These are phyloP conservation scores for Kodamaea laetipori DNA, from an alignment of 805 yeast genomes.

Conservation along the genomic window DNA sequence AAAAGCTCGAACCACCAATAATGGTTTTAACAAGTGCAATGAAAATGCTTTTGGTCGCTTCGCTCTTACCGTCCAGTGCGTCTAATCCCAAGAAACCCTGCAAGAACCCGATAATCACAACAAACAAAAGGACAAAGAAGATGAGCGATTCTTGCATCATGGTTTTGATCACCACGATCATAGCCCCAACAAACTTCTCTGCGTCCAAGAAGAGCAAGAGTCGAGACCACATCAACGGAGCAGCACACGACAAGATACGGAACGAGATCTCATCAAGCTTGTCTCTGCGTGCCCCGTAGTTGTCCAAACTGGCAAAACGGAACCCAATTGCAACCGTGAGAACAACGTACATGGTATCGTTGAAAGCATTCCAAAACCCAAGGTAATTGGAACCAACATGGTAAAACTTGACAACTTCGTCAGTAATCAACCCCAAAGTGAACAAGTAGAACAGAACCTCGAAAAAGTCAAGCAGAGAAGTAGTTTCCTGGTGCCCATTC, in stretches of 20 bases:
- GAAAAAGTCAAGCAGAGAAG: constrained; percentile 36
- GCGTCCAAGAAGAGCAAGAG: constrained; percentile 76
- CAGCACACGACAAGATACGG: constrained; percentile 72
- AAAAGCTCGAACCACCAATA: constrained; percentile 73
- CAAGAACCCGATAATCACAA: constrained; percentile 76
- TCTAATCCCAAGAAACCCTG: constrained; percentile 89
- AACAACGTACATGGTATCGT: constrained; percentile 65
- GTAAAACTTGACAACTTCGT: constrained; percentile 69
- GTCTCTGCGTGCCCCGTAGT: constrained; percentile 22
- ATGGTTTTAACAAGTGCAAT: constrained; percentile 69
- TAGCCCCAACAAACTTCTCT: constrained; percentile 79
- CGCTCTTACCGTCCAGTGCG: constrained; percentile 81
- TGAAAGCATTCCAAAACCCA: constrained; percentile 79
- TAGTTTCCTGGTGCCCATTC: constrained; percentile 52
- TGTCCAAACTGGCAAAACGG: constrained; percentile 47
- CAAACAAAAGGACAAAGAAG: constrained; percentile 70
- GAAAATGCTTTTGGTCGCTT: constrained; percentile 66
- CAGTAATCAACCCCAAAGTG: constrained; percentile 65
- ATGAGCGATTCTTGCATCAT: constrained; percentile 88
- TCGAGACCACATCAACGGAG: constrained; percentile 87
- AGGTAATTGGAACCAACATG: constrained; percentile 74
- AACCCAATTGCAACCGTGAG: constrained; percentile 55
- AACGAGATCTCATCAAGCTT: constrained; percentile 60
- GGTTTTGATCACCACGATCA: constrained; percentile 80
- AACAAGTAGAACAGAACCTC: constrained; percentile 65